A percentile compares a stretch with the other conserved stretches of the same genome.
These are phyloP conservation scores for Populus alba DNA, from an alignment of 345 rosid species.

Conservation along the genomic window DNA sequence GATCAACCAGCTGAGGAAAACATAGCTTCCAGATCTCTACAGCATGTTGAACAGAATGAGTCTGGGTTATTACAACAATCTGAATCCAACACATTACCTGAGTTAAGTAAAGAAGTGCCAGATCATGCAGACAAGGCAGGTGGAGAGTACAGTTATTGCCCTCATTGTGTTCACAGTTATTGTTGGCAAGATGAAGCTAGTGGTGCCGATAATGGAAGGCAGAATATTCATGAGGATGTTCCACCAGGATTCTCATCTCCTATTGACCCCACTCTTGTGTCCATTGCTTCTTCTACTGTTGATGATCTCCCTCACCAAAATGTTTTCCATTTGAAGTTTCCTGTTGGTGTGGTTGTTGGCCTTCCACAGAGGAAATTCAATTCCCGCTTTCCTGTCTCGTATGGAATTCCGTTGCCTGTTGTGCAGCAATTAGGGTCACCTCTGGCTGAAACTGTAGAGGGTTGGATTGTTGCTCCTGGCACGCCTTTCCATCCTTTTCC, in stretches of 20 bases:
- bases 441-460: constrained; percentile 35
- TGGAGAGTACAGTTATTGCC: constrained; percentile 18
- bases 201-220: constrained; percentile 26
- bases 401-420: constrained; percentile 72
- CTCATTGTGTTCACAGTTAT: constrained; percentile 17
- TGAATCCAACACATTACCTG: constrained; percentile 16
- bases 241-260: constrained; percentile 91
- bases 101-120: constrained; percentile 6
- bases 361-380: constrained; percentile 57
- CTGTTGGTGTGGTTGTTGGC: constrained; percentile 39
- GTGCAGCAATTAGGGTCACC: constrained; percentile 63
- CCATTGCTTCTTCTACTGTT: constrained; percentile 34
- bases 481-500: constrained; percentile 86
- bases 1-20: constrained; percentile 67
- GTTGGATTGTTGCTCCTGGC: constrained; percentile 84
- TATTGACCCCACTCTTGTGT: constrained; percentile 22
- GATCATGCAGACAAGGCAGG: constrained; percentile 21
- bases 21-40: constrained; percentile 22
- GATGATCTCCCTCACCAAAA: constrained; percentile 26
- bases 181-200: constrained; percentile 21
- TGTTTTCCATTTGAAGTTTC: constrained; percentile 19
- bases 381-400: constrained; percentile 66
- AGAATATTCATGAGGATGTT: constrained; percentile 49
- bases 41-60: constrained; percentile 35
- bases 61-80: constrained; percentile 25